Percentiles rank a stretch among this genome's conserved stretches.
These are phyloP conservation scores for Capsicum chinense DNA, from an alignment of 257 asterid genomes.

Conservation along the genomic window DNA sequence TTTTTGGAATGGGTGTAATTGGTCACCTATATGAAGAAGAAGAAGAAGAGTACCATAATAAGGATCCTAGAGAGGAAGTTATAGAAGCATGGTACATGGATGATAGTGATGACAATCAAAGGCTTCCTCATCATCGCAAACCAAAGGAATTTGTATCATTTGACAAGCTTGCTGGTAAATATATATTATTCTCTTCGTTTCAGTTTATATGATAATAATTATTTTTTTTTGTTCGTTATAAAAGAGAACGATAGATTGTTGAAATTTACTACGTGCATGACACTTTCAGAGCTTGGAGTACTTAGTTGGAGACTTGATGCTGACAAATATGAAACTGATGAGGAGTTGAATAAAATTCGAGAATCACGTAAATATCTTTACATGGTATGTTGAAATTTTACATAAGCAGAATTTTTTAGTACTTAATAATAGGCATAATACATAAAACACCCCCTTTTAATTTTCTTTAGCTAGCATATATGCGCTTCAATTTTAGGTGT, in stretches of 20 bases:
- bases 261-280: neutral
- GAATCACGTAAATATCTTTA: constrained; percentile 79
- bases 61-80: constrained; percentile 72
- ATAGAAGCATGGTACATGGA: constrained; percentile 98
- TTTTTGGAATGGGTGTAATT: neutral
- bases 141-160: constrained; percentile 78
- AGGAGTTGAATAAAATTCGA: constrained; percentile 80
- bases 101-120: constrained; percentile 77
- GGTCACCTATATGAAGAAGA: neutral
- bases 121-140: constrained; percentile 78
- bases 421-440: no score
- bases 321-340: constrained; percentile 81
- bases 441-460: no score
- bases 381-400: constrained; percentile 51
- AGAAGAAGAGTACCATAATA: neutral
- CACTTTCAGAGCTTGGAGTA: constrained; percentile 73
- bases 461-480: no score
- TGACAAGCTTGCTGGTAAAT: constrained; percentile 73
- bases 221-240: neutral
- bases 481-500: no score
- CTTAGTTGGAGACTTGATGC: constrained; percentile 94
- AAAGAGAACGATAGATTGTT: neutral
- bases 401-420: neutral
- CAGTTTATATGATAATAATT: neutral
- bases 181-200: neutral